Percentiles rank a stretch among this genome's conserved stretches.
Evolutionary conservation across 305 asterid genomes (phyloP).

Genomic region (Fraxinus floribunda): DNA sequence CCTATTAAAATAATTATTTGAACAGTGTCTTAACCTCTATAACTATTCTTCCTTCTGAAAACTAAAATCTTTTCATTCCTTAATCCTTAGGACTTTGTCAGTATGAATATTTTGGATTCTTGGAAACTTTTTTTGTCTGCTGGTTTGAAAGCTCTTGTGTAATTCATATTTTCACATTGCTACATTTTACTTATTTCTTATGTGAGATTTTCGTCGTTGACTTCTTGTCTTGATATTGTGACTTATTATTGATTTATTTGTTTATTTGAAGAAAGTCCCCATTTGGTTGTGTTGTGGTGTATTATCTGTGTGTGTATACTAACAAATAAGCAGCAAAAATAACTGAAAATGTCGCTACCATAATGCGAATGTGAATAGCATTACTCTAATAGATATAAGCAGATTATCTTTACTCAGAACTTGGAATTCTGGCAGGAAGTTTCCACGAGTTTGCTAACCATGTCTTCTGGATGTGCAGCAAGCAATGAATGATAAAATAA

Average conservation of each 20-base stretch:
- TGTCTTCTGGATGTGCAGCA: background rate
- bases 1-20: slow-evolving; percentile 20
- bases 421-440: background rate
- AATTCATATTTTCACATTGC: background rate
- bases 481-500: background rate
- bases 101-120: background rate
- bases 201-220: background rate
- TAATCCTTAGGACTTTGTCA: background rate
- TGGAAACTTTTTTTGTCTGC: background rate
- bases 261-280: background rate
- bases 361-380: background rate
- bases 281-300: background rate
- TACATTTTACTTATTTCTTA: background rate
- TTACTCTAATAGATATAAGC: background rate
- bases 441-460: background rate
- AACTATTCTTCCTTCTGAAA: background rate
- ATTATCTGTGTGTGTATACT: background rate
- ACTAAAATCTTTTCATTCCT: background rate
- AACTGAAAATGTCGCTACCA: background rate
- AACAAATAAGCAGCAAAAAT: background rate
- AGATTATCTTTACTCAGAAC: background rate
- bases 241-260: background rate
- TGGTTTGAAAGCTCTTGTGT: background rate
- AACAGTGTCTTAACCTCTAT: slow-evolving; percentile 10
- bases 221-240: background rate